phyloP scores from a whole-genome alignment of 768 basidiomycete species.

The Cyclocybe cylindracea region DNA sequence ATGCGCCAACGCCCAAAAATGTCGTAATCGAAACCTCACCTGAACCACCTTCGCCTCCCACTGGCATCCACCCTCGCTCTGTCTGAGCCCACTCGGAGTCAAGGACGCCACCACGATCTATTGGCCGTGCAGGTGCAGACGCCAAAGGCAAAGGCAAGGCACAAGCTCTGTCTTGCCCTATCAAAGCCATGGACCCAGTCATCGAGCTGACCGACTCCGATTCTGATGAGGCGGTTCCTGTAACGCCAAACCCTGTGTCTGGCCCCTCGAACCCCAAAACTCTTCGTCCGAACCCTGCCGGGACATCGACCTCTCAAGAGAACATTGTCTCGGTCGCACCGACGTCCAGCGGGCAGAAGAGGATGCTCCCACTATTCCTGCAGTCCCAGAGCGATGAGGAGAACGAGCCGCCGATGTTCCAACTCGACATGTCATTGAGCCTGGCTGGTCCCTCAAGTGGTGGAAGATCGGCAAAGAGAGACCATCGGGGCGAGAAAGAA shows the following conservation, averaged over 20 bases:
- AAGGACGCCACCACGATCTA: background rate
- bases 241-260: background rate
- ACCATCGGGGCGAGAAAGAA: background rate
- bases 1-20: too few relatives aligned
- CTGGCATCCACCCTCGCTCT: background rate
- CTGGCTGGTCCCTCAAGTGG: background rate
- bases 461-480: background rate
- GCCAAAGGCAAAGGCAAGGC: conserved; percentile 10
- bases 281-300: background rate
- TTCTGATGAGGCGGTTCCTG: conserved; percentile 23
- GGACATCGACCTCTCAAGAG: conserved; percentile 3
- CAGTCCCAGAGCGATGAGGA: conserved; percentile 33
- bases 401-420: conserved; percentile 24
- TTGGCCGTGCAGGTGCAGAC: background rate
- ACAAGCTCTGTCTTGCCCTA: background rate
- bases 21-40: conserved; percentile 15
- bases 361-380: conserved; percentile 32
- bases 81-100: background rate
- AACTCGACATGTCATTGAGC: background rate
- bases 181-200: conserved; percentile 20
- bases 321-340: conserved; percentile 14
- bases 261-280: background rate
- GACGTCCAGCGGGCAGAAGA: conserved; percentile 13
- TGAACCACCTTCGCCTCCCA: conserved; percentile 3
- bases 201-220: conserved; percentile 60